Conservation (phyloP, 139 green algal genomes). For the Chlamydomonas asymmetrica region DNA sequence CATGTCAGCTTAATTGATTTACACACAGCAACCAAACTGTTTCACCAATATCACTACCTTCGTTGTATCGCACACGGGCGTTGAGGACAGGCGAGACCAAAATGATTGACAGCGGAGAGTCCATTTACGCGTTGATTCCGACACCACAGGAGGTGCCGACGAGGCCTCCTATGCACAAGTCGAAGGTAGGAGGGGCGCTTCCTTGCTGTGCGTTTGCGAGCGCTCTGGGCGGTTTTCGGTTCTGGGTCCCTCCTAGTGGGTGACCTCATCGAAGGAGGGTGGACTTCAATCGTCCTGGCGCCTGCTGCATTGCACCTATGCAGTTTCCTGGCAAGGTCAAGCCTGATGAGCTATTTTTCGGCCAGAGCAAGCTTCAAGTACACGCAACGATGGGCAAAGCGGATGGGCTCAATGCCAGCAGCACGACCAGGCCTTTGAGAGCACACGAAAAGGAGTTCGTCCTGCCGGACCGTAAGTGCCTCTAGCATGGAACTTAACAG, state of each 20-base stretch:
- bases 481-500: not conserved
- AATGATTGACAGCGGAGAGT: no score
- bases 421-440: slow-evolving; percentile 42
- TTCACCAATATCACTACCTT: no score
- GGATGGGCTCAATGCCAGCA: slow-evolving; percentile 42
- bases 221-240: not conserved
- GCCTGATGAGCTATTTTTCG: slow-evolving; percentile 35
- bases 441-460: slow-evolving; percentile 66
- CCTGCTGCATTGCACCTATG: not conserved
- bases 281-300: not conserved
- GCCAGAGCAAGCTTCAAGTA: slow-evolving; percentile 33
- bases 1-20: no score
- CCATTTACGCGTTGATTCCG: slow-evolving; percentile 70
- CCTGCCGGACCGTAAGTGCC: slow-evolving; percentile 73
- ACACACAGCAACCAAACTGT: no score
- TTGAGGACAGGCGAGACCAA: no score
- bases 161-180: slow-evolving; percentile 51
- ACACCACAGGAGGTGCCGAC: slow-evolving; percentile 40
- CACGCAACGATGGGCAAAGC: slow-evolving; percentile 61
- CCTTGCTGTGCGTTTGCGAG: not conserved
- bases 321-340: slow-evolving; percentile 35
- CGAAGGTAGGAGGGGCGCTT: slow-evolving; percentile 34
- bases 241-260: not conserved
- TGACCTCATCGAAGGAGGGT: not conserved
- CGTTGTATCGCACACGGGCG: no score